Evolutionary conservation across 1,139 yeast species (phyloP).

Genomic region (Sugiyamaella pinicola): DNA sequence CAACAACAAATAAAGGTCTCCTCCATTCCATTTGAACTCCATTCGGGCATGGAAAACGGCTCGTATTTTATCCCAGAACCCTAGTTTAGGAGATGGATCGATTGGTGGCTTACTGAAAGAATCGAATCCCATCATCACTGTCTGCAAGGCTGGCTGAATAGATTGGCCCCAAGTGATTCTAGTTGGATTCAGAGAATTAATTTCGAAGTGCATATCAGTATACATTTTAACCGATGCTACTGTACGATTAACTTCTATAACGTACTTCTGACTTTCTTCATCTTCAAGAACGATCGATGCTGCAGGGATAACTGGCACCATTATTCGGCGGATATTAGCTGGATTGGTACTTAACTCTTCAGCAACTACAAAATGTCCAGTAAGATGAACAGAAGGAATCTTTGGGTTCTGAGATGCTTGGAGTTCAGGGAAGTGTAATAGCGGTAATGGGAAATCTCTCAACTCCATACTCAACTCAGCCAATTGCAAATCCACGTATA

Average conservation of each 20-base stretch:
- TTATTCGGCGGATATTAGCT: slow-evolving; percentile 58
- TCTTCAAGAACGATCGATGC: slow-evolving; percentile 39
- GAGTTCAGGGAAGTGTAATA: slow-evolving; percentile 47
- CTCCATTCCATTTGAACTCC: slow-evolving; percentile 51
- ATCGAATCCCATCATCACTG: slow-evolving; percentile 76
- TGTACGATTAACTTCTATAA: slow-evolving; percentile 72
- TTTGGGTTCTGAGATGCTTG: slow-evolving; percentile 43
- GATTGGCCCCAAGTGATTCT: slow-evolving; percentile 86
- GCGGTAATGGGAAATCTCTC: slow-evolving; percentile 71
- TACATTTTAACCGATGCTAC: slow-evolving; percentile 74
- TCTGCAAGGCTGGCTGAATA: slow-evolving; percentile 81
- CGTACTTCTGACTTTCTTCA: slow-evolving; percentile 50
- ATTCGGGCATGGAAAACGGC: slow-evolving; percentile 60
- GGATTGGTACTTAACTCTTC: slow-evolving; percentile 53
- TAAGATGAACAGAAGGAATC: slow-evolving; percentile 41
- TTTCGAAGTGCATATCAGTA: slow-evolving; percentile 59
- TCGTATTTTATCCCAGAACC: slow-evolving; percentile 78
- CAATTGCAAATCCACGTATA: slow-evolving; percentile 52
- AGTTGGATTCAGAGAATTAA: slow-evolving; percentile 61
- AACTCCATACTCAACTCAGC: slow-evolving; percentile 57
- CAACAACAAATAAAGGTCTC: slow-evolving; percentile 53
- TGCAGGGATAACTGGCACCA: slow-evolving; percentile 62
- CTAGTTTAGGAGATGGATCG: slow-evolving; percentile 82
- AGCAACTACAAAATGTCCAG: slow-evolving; percentile 57
- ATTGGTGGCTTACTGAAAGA: slow-evolving; percentile 79